Evolutionary conservation across 805 yeast species (phyloP).

Genomic region (Hanseniaspora mollemarum): DNA sequence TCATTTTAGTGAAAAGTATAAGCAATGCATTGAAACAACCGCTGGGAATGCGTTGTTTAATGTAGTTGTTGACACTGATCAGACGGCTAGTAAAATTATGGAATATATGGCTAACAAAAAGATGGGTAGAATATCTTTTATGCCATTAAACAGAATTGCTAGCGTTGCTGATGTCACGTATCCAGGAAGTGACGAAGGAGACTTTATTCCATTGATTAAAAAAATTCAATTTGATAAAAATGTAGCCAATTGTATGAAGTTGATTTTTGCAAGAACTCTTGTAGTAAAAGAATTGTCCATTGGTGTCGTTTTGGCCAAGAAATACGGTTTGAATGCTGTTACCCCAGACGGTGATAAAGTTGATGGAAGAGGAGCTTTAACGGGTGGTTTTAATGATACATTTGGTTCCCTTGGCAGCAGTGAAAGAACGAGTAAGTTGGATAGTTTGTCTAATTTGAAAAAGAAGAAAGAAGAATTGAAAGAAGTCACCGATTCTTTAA

Average conservation of each 20-base stretch:
- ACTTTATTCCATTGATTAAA: slow-evolving; percentile 62
- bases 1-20: slow-evolving; percentile 67
- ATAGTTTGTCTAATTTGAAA: slow-evolving; percentile 30
- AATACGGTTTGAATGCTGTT: slow-evolving; percentile 56
- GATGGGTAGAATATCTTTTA: slow-evolving; percentile 79
- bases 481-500: slow-evolving; percentile 32
- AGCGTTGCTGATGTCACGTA: slow-evolving; percentile 34
- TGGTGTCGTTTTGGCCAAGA: slow-evolving; percentile 57
- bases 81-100: slow-evolving; percentile 69
- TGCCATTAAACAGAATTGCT: slow-evolving; percentile 68
- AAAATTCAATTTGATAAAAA: slow-evolving; percentile 53
- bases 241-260: slow-evolving; percentile 57
- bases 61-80: slow-evolving; percentile 79
- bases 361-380: slow-evolving; percentile 68
- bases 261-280: slow-evolving; percentile 70
- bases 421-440: neutral
- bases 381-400: slow-evolving; percentile 77
- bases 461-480: slow-evolving; percentile 33
- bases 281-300: slow-evolving; percentile 59
- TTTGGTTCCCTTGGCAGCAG: neutral
- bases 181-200: slow-evolving; percentile 47
- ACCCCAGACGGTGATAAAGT: slow-evolving; percentile 89
- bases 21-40: slow-evolving; percentile 74
- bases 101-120: slow-evolving; percentile 57
- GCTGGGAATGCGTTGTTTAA: slow-evolving; percentile 82